Conservation (phyloP, 768 basidiomycete genomes). For the Rhizopogon vulgaris region DNA sequence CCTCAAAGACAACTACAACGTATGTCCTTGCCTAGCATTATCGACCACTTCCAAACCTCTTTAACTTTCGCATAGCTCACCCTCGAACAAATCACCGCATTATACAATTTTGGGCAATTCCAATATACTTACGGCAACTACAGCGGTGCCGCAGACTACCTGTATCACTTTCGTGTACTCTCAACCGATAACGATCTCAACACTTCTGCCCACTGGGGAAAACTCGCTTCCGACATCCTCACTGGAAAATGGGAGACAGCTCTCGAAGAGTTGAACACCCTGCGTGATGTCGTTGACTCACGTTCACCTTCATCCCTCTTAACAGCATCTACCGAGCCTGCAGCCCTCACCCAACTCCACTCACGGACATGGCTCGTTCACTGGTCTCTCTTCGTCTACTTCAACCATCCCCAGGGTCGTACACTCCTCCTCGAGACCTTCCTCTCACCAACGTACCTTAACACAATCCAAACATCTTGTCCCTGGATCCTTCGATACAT, state of each 20-base stretch:
- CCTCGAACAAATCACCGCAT: constrained; percentile 87
- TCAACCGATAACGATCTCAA: constrained; percentile 91
- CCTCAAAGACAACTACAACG: constrained; percentile 88
- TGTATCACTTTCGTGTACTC: constrained; percentile 97
- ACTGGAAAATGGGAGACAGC: constrained; percentile 94
- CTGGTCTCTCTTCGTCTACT: constrained; percentile 98
- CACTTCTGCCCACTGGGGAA: constrained; percentile 98
- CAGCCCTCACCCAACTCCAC: constrained; percentile 84
- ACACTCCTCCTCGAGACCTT: constrained; percentile 93
- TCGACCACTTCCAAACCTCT: constrained; percentile 2
- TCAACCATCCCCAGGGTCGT: constrained; percentile 90
- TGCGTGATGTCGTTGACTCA: constrained; percentile 89
- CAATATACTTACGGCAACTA: constrained; percentile 99
- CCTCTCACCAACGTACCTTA: constrained; percentile 93
- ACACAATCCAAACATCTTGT: constrained; percentile 93
- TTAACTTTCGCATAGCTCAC: constrained; percentile 56
- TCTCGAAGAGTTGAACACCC: constrained; percentile 88
- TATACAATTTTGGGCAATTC: constrained; percentile 98
- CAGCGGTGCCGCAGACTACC: constrained; percentile 91
- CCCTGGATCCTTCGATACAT: constrained; percentile 96
- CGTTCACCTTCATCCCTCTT: constrained; percentile 51
- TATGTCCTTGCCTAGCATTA: constrained; percentile 32
- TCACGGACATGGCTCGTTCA: constrained; percentile 95
- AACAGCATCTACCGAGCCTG: constrained; percentile 44
- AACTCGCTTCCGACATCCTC: constrained; percentile 94